A percentile compares a stretch with the other conserved stretches of the same genome.
Evolutionary conservation across 176 grass and related monocot species (phyloP).

Genomic region (Elaeis guineensis): DNA sequence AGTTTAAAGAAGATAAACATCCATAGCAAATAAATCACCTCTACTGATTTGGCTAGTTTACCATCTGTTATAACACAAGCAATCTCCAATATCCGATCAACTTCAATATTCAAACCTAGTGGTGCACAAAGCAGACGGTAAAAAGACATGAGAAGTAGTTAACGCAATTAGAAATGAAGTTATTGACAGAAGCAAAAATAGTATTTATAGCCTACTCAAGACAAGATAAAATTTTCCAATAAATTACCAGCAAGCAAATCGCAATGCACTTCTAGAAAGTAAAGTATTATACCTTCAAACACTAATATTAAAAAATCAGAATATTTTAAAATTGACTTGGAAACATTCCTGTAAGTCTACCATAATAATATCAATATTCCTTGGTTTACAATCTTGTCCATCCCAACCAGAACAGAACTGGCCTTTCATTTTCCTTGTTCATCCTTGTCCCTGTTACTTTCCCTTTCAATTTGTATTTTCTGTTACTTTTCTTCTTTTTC

Average conservation of each 20-base stretch:
- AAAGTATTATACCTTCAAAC: not conserved
- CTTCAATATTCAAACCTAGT: conserved; percentile 72
- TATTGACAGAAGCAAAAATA: not conserved
- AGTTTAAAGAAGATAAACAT: not conserved
- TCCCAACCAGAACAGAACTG: too few species aligned
- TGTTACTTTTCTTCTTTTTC: too few species aligned
- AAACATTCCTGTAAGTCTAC: too few species aligned
- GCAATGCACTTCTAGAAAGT: not conserved
- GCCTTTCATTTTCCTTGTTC: too few species aligned
- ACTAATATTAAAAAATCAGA: conserved; percentile 3
- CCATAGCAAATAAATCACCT: conserved; percentile 23
- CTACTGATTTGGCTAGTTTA: conserved; percentile 73
- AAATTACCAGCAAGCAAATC: too few species aligned
- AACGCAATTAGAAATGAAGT: not conserved
- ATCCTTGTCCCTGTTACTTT: too few species aligned
- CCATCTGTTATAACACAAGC: conserved; percentile 85
- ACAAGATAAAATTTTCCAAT: too few species aligned
- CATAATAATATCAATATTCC: too few species aligned
- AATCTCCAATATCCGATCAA: conserved; percentile 86
- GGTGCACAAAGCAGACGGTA: conserved; percentile 7
- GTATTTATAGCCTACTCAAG: too few species aligned
- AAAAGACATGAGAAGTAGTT: not conserved
- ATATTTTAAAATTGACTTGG: too few species aligned
- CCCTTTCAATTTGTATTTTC: too few species aligned
- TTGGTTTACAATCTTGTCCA: too few species aligned